Conservation (phyloP, 164 flowering plant species). For the Nelumbo lutea region DNA sequence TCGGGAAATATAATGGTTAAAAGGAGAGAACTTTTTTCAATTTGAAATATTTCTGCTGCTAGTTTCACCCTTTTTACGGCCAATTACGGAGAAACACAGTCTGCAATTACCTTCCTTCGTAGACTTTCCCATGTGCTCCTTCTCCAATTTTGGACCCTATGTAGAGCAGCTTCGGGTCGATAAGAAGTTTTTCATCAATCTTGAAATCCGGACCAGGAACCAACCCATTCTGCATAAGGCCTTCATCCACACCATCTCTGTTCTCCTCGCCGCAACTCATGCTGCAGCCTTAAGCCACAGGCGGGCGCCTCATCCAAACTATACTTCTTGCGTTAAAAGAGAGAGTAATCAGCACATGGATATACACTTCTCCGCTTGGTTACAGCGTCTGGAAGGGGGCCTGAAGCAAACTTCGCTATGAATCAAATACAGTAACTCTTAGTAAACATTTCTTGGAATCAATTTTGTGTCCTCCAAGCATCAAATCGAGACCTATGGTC, state of each 20-base stretch:
- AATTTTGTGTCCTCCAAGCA: slow-evolving; percentile 7
- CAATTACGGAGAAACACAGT: background rate
- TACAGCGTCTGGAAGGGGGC: background rate
- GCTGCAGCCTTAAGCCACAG: slow-evolving; percentile 30
- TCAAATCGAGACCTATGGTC: slow-evolving; percentile 11
- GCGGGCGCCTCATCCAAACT: slow-evolving; percentile 29
- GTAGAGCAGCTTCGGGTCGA: slow-evolving; percentile 68
- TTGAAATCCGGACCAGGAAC: slow-evolving; percentile 22
- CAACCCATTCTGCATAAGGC: slow-evolving; percentile 32
- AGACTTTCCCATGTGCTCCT: slow-evolving; percentile 94
- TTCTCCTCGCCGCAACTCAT: slow-evolving; percentile 44
- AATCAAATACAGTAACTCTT: background rate
- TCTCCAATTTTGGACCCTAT: slow-evolving; percentile 84
- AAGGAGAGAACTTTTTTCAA: too few relatives aligned
- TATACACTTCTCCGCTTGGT: background rate
- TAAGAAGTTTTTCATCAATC: slow-evolving; percentile 58
- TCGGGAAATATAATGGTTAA: too few relatives aligned
- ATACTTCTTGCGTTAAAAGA: background rate
- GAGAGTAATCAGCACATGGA: background rate
- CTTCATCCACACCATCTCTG: slow-evolving; percentile 25
- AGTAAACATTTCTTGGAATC: background rate
- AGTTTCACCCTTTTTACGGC: too few relatives aligned
- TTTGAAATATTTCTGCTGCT: too few relatives aligned
- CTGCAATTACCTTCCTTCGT: slow-evolving; percentile 75
- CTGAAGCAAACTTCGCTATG: background rate